A percentile compares a stretch with the other conserved stretches of the same genome.
These are phyloP conservation scores for Alternaria metachromatica DNA, from an alignment of 2,329 filamentous ascomycete species.

Conservation along the genomic window DNA sequence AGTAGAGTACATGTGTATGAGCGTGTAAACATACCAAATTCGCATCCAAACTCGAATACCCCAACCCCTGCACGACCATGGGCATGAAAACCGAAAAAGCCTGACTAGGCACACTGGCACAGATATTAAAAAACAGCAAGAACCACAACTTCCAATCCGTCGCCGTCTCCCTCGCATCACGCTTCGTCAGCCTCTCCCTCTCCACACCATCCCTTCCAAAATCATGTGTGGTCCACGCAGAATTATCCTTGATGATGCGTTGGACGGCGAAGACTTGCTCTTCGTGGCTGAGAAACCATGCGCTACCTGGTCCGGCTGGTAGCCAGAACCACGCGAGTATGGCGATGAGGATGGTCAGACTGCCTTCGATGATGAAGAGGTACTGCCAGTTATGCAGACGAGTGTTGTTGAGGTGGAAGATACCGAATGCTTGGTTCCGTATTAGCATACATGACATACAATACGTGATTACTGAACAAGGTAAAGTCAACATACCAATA, in stretches of 20 bases:
- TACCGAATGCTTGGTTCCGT: constrained; percentile 38
- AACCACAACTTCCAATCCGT: constrained; percentile 34
- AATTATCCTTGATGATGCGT: constrained; percentile 26
- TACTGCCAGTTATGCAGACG: constrained; percentile 57
- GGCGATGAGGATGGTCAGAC: constrained; percentile 40
- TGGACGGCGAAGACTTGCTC: constrained; percentile 22
- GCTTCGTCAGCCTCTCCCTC: constrained; percentile 17
- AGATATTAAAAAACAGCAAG: constrained; percentile 46
- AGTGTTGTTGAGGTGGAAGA: constrained; percentile 56
- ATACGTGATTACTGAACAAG: not conserved
- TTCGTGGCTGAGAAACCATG: constrained; percentile 48
- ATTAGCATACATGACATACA: constrained; percentile 1
- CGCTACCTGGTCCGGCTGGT: constrained; percentile 34
- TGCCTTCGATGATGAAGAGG: constrained; percentile 53
- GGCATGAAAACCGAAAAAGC: constrained; percentile 53
- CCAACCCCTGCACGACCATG: constrained; percentile 53
- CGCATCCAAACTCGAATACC: constrained; percentile 24
- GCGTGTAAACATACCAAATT: constrained; percentile 24
- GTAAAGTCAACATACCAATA: constrained; percentile 28
- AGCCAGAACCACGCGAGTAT: constrained; percentile 36
- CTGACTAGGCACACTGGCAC: constrained; percentile 52
- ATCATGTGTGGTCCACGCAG: not conserved
- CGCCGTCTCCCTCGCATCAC: constrained; percentile 25
- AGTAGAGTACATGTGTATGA: no score
- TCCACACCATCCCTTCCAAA: constrained; percentile 1